phyloP scores from a whole-genome alignment of 1,284 basidiomycete genomes.

The Pseudozyma tsukubaensis region DNA sequence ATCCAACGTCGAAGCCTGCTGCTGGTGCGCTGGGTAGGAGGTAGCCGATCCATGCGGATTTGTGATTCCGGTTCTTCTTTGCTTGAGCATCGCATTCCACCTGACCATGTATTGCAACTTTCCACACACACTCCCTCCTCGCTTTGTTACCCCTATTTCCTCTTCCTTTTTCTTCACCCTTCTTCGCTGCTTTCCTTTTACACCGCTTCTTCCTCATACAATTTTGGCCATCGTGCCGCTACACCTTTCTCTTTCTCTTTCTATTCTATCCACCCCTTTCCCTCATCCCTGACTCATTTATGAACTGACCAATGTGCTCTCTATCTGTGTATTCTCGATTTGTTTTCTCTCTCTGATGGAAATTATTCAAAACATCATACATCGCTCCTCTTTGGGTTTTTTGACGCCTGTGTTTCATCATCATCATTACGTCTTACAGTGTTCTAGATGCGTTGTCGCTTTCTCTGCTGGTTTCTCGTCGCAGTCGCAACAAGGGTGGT shows the following conservation, averaged over 20 bases:
- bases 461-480: constrained; percentile 42
- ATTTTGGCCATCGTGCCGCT: background rate
- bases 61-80: background rate
- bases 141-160: background rate
- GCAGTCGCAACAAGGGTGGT: constrained; percentile 31
- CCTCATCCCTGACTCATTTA: background rate
- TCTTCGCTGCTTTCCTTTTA: background rate
- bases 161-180: background rate
- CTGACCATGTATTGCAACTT: constrained; percentile 11
- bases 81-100: background rate
- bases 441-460: constrained; percentile 35
- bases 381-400: background rate
- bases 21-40: constrained; percentile 11
- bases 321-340: constrained; percentile 16
- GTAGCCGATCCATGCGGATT: background rate
- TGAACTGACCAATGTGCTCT: constrained; percentile 10
- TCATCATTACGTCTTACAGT: background rate
- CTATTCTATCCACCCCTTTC: background rate
- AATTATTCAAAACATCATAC: constrained; percentile 14
- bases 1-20: constrained; percentile 8
- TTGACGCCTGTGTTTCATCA: background rate
- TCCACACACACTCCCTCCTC: background rate
- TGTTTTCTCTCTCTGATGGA: constrained; percentile 9
- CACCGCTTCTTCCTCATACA: constrained; percentile 6
- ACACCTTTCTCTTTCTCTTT: background rate